phyloP scores from a whole-genome alignment of 2,329 filamentous ascomycete species.

The Gaeumannomyces tritici region DNA sequence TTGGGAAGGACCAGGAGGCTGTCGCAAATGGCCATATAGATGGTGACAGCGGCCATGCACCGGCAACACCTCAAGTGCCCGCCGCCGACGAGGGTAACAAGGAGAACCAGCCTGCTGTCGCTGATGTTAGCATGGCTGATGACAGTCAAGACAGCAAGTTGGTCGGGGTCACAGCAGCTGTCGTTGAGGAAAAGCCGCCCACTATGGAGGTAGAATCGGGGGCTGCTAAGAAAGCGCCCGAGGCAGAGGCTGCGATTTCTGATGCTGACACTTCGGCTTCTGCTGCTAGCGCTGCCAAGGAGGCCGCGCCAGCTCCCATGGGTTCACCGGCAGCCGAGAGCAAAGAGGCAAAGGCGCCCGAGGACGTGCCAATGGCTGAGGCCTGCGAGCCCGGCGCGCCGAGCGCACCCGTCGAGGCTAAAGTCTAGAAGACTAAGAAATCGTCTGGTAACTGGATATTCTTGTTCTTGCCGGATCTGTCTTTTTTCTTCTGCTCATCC shows the following conservation, averaged over 20 bases:
- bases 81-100: constrained; percentile 28
- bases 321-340: not conserved
- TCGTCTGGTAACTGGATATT: constrained; percentile 7
- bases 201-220: not conserved
- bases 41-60: too few relatives aligned
- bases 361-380: not conserved
- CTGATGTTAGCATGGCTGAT: constrained; percentile 5
- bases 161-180: not conserved
- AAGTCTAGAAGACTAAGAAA: not conserved
- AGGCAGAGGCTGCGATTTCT: not conserved
- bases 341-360: constrained; percentile 5
- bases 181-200: not conserved
- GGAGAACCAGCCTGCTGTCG: constrained; percentile 28
- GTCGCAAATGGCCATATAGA: not conserved
- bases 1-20: not conserved
- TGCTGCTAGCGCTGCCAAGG: not conserved
- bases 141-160: not conserved
- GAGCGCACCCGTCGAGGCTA: not conserved
- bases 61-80: not conserved
- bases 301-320: not conserved
- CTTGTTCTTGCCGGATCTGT: constrained; percentile 8
- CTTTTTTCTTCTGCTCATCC: not conserved
- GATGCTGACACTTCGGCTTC: not conserved
- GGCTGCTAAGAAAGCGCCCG: not conserved
- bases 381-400: not conserved